Conservation (phyloP, 495 filamentous ascomycete genomes). For the Penicillium lividum region DNA sequence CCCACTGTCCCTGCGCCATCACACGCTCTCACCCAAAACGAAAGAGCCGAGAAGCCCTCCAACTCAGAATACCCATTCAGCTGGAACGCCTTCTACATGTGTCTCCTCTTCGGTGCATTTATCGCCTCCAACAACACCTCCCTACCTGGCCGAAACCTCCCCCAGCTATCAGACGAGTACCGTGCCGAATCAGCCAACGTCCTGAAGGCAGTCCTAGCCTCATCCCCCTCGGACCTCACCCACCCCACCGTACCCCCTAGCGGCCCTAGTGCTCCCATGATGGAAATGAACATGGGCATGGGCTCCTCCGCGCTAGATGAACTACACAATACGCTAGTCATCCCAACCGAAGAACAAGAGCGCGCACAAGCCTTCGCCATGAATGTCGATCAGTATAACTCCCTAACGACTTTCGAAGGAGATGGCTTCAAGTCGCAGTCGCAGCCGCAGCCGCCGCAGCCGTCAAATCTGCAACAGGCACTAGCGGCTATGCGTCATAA, state of each 20-base stretch:
- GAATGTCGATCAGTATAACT: slow-evolving; percentile 85
- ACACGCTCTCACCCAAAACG: slow-evolving; percentile 29
- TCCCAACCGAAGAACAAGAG: slow-evolving; percentile 81
- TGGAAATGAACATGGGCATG: slow-evolving; percentile 45
- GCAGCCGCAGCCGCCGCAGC: slow-evolving; percentile 2
- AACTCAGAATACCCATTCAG: slow-evolving; percentile 53
- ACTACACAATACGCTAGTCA: slow-evolving; percentile 69
- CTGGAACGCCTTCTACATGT: slow-evolving; percentile 66
- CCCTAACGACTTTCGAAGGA: slow-evolving; percentile 63
- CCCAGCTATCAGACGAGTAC: slow-evolving; percentile 88
- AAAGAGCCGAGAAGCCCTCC: slow-evolving; percentile 66
- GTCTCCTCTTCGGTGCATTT: slow-evolving; percentile 94
- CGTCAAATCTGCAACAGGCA: slow-evolving; percentile 75
- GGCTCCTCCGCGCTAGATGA: slow-evolving; percentile 70
- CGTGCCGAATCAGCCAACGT: slow-evolving; percentile 89
- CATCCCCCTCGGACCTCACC: slow-evolving; percentile 39
- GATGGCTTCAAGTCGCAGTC: slow-evolving; percentile 46
- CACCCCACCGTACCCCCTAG: slow-evolving; percentile 28
- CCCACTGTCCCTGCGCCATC: slow-evolving; percentile 23
- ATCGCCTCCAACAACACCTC: slow-evolving; percentile 81
- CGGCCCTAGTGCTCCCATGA: slow-evolving; percentile 48
- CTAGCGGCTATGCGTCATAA: slow-evolving; percentile 77
- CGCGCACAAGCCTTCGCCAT: slow-evolving; percentile 87
- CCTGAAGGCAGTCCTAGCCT: slow-evolving; percentile 85
- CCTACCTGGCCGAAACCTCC: slow-evolving; percentile 62